Percentiles rank a stretch among this genome's conserved stretches.
These are phyloP conservation scores for Naganishia liquefaciens DNA, from an alignment of 1,284 basidiomycete genomes.

Conservation along the genomic window DNA sequence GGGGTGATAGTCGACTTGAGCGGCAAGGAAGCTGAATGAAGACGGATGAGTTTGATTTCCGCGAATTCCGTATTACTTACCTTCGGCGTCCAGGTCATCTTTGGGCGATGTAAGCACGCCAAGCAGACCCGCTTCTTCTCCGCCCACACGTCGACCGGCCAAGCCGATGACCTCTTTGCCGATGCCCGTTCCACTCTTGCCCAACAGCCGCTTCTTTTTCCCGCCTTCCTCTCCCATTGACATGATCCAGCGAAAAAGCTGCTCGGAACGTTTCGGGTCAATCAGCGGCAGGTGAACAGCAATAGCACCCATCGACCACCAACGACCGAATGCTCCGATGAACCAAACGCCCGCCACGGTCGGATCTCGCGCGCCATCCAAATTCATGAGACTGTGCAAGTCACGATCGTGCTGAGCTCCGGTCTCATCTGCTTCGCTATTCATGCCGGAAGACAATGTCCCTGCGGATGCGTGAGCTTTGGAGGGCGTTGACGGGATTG, in stretches of 20 bases:
- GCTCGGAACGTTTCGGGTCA: slow-evolving; percentile 17
- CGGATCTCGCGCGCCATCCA: slow-evolving; percentile 28
- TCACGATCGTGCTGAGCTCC: slow-evolving; percentile 29
- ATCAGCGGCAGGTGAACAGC: slow-evolving; percentile 59
- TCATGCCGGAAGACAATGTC: slow-evolving; percentile 14
- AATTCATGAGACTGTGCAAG: slow-evolving; percentile 22
- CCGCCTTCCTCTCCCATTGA: slow-evolving; percentile 60
- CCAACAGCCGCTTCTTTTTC: slow-evolving; percentile 52
- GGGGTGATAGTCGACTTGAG: slow-evolving; percentile 16
- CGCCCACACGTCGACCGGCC: slow-evolving; percentile 18
- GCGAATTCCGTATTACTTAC: slow-evolving; percentile 2
- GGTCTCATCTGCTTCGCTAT: slow-evolving; percentile 22
- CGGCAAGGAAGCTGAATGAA: slow-evolving; percentile 1
- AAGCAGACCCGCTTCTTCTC: slow-evolving; percentile 30
- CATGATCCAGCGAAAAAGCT: slow-evolving; percentile 69
- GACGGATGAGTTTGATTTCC: neutral
- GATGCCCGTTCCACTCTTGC: slow-evolving; percentile 30
- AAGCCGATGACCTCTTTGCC: slow-evolving; percentile 31
- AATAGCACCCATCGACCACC: slow-evolving; percentile 76
- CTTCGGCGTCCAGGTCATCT: slow-evolving; percentile 10
- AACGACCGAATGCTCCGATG: slow-evolving; percentile 79
- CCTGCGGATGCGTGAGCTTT: slow-evolving; percentile 2
- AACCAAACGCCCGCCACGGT: slow-evolving; percentile 62
- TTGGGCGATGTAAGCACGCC: slow-evolving; percentile 30
- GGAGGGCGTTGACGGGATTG: slow-evolving; percentile 4